phyloP scores from a whole-genome alignment of 129 eudicot species.

The Lactuca saligna region DNA sequence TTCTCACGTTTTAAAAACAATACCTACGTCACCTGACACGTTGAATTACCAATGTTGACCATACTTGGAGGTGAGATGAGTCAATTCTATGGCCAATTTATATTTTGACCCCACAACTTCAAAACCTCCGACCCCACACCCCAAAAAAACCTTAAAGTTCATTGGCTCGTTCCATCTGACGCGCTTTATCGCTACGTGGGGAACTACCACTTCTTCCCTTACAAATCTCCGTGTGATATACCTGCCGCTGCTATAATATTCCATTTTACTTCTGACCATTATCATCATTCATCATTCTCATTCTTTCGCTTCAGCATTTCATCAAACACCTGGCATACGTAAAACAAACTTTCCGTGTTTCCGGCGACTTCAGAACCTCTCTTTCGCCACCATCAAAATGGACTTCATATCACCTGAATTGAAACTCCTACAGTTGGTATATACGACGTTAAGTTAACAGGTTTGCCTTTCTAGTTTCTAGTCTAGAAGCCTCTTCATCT shows the following conservation, averaged over 20 bases:
- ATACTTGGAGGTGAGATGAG: conserved; percentile 15
- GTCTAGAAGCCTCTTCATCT: neutral
- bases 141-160: conserved; percentile 37
- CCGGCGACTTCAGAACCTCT: conserved; percentile 10
- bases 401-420: conserved; percentile 7
- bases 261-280: conserved; percentile 35
- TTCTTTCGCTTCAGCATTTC: conserved; percentile 31
- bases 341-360: conserved; percentile 3
- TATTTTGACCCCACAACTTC: conserved; percentile 29
- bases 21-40: conserved; percentile 36
- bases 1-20: conserved; percentile 1
- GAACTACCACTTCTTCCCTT: conserved; percentile 29
- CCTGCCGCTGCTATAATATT: conserved; percentile 23
- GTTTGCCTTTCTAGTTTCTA: conserved; percentile 11
- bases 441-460: neutral
- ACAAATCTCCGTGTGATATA: conserved; percentile 16
- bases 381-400: conserved; percentile 30
- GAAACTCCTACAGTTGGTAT: conserved; percentile 12
- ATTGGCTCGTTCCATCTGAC: conserved; percentile 36
- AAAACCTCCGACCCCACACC: conserved; percentile 25
- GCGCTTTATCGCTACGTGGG: conserved; percentile 49
- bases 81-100: conserved; percentile 30
- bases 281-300: conserved; percentile 6
- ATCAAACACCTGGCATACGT: conserved; percentile 37
- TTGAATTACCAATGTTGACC: conserved; percentile 48